Base-by-base conservation (phyloP, 208 protist species). In the Trypanosomatidae sp. region DNA sequence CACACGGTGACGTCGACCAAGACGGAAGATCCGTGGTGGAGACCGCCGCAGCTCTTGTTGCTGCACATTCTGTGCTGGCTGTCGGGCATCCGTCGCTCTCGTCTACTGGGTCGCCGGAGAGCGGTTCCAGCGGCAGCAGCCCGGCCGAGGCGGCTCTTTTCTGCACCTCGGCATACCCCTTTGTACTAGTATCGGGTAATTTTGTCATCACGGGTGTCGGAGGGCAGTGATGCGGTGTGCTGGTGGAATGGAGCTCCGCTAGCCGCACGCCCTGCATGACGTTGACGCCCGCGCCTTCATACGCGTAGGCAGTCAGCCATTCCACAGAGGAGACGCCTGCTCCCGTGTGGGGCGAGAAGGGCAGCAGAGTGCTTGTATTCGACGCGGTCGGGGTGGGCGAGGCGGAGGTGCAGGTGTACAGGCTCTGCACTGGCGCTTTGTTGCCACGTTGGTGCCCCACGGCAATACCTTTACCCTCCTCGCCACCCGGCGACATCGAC, bases 381-480 rank as follows among this genome's bases (percentile, higher is more conserved):
- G 41, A 47, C 41, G 41, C 30, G 0, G 62, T 50, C 62, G 44
- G 64, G 9, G 64, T 68, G 1, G 64, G 64, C n/a, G 46, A 68
- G n/a, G 44, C 64, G 22, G 64, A 68, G 28, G 64, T 68, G n/a
- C 12, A 8, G 44, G 44, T 68, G 64, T 68, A 68, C 25, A 68
- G 25, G 28, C 17, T 17, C 6, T 65, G 33, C 15, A n/a, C 22
- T 46, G 33, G 39, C 39, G 9, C 39, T 10, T 28, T 44, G 36
- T 3, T 1, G 22, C 39, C 19, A 28, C 39, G 33, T 17, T 65
- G 36, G 7, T 22, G 60, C 60, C 39, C 0, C 39, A 3, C 17
- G 7, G 60, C 39, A 44, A 25, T 22, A 65, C 41, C 39, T 25
- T 13, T 46, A 17, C 17, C 41, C 41, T 47, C 60, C 22, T 65